phyloP scores from a whole-genome alignment of 495 filamentous ascomycete genomes.

The Parathielavia hyrcaniae region DNA sequence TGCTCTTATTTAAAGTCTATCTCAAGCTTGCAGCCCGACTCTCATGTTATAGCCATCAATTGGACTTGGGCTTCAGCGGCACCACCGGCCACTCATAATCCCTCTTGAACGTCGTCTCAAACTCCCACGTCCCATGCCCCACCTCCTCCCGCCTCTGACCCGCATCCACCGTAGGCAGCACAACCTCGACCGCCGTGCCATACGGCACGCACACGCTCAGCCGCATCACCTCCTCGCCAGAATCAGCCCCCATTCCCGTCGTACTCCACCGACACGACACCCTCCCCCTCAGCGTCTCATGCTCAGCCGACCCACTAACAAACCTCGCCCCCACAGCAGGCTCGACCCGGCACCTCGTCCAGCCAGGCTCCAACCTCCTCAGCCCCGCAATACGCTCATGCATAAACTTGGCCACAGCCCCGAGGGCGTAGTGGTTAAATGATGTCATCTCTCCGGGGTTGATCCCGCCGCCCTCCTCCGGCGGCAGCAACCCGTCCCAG shows the following conservation, averaged over 20 bases:
- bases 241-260: not conserved
- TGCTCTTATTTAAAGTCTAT: no score
- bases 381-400: constrained; percentile 2
- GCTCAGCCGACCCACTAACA: not conserved
- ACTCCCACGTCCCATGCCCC: not conserved
- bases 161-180: not conserved
- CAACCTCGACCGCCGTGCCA: not conserved
- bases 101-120: not conserved
- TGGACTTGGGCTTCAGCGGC: not conserved
- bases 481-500: constrained; percentile 49
- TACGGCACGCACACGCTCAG: not conserved
- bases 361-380: not conserved
- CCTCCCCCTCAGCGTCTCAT: not conserved
- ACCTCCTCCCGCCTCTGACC: not conserved
- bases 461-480: constrained; percentile 45
- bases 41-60: no score
- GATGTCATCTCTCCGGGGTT: constrained; percentile 51
- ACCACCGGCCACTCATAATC: not conserved
- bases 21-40: no score
- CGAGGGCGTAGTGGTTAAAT: constrained; percentile 43
- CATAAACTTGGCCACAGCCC: constrained; percentile 21
- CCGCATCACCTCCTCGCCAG: not conserved
- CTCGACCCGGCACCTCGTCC: not conserved
- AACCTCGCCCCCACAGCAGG: not conserved
- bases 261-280: not conserved